Evolutionary conservation across 2,329 filamentous ascomycete genomes (phyloP), one percentile per base, ranked within the genome.

Genomic region (Venturia effusa): DNA sequence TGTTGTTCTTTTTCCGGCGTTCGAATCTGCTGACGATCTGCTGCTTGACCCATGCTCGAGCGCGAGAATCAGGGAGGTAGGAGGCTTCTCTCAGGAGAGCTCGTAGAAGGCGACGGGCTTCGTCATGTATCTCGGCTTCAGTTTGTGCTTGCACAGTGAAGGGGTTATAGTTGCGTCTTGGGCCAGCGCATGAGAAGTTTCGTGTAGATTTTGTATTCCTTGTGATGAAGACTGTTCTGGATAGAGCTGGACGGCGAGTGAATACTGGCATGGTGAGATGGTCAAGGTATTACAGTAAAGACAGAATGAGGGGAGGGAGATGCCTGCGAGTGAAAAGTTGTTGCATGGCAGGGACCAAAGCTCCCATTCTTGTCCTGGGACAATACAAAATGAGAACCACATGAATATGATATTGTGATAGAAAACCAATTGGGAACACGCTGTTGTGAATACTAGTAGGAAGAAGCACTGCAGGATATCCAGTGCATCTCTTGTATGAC

Each of bases 41-140:
- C 61, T 75, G 69, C 65, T 75, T 76, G 71, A 83, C 76, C 72
- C 81, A 83, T 39, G 67, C 63, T 67, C 80, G 78, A 45, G 83
- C 81, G 65, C 77, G 72, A 1, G 80, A 76, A 69, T 87, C 84
- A 34, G 85, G 84, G 45, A 87, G 79, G 68, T 87, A 87, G 64
- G 80, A 79, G 66, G 78, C 79, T 74, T 86, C 81, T 65, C 84
- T 81, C 45, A 87, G 78, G 11, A 85, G 76, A 30, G 79, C 76
- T 60, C 84, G 82, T 67, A 84, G 76, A 57, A 84, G 73, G 69
- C 82, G 79, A 32, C 76, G 68, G 24, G 24, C 27, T 48, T 62
- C 45, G 17, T 54, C 22, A 17, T 34, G 11, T 15, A 10, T 13
- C 51, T 57, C 30, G 8, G 30, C 24, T 15, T 57, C 27, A 7